phyloP scores from a whole-genome alignment of 352 stramenopile genomes.

The Globisporangium uncinulatum region DNA sequence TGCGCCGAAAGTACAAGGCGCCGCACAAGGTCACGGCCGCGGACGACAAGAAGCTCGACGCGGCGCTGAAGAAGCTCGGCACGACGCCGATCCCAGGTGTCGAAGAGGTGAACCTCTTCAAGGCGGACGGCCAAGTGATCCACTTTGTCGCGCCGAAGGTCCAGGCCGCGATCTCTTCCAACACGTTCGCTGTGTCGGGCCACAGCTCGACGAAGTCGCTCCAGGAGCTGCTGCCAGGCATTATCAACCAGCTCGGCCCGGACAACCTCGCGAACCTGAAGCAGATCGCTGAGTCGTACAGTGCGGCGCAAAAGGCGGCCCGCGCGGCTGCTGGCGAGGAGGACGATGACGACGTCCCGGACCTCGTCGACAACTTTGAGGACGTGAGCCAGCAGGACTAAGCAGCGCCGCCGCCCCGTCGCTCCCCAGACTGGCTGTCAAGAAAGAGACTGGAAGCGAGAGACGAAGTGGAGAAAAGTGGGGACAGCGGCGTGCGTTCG shows the following conservation, averaged over 20 bases:
- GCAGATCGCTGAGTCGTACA: conserved; percentile 90
- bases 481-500: too few relatives aligned
- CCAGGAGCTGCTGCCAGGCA: conserved; percentile 96
- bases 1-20: conserved; percentile 96
- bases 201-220: conserved; percentile 95
- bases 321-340: conserved; percentile 78
- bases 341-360: conserved; percentile 95
- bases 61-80: conserved; percentile 97
- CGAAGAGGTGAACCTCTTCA: conserved; percentile 99
- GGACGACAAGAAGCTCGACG: conserved; percentile 98
- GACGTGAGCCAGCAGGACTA: conserved; percentile 92
- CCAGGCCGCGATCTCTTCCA: conserved; percentile 95
- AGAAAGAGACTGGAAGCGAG: too few relatives aligned
- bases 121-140: conserved; percentile 98
- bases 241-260: conserved; percentile 98
- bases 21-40: conserved; percentile 89
- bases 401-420: conserved; percentile 12
- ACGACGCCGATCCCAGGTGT: conserved; percentile 98
- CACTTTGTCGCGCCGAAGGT: conserved; percentile 98
- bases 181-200: conserved; percentile 98
- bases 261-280: conserved; percentile 96
- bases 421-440: too few relatives aligned
- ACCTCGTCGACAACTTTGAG: conserved; percentile 99
- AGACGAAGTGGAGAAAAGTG: too few relatives aligned
- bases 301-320: conserved; percentile 66